Conservation (phyloP, 768 basidiomycete species). For the Kwoniella mangroviensis region DNA sequence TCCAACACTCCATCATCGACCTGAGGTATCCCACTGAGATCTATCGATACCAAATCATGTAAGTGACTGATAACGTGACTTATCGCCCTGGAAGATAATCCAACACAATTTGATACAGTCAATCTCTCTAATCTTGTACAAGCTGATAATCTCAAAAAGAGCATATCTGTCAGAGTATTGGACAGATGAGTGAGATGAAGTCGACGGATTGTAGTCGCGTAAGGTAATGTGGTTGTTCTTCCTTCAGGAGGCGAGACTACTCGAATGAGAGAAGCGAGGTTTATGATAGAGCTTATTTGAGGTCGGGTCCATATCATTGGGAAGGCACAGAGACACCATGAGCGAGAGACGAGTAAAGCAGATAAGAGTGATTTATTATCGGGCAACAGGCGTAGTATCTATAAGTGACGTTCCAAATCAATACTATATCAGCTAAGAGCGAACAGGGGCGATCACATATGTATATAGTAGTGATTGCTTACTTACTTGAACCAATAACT, state of each 20-base stretch:
- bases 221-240: slow-evolving; percentile 71
- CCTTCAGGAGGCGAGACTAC: slow-evolving; percentile 63
- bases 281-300: slow-evolving; percentile 69
- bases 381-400: slow-evolving; percentile 81
- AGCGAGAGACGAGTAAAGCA: slow-evolving; percentile 78
- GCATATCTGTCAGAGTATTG: slow-evolving; percentile 71
- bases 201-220: slow-evolving; percentile 83
- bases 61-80: slow-evolving; percentile 70
- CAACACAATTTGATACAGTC: slow-evolving; percentile 78
- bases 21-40: slow-evolving; percentile 73
- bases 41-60: slow-evolving; percentile 80
- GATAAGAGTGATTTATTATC: slow-evolving; percentile 73
- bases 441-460: not conserved
- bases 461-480: too few relatives aligned
- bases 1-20: slow-evolving; percentile 74
- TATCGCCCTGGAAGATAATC: slow-evolving; percentile 70
- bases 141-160: slow-evolving; percentile 70
- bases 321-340: slow-evolving; percentile 95
- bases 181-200: slow-evolving; percentile 83
- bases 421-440: too few relatives aligned
- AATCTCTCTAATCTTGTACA: slow-evolving; percentile 86
- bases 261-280: slow-evolving; percentile 77
- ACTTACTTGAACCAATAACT: slow-evolving; percentile 77
- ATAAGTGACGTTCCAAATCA: not conserved
- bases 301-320: slow-evolving; percentile 95